Base-by-base conservation (phyloP, 1,284 basidiomycete genomes). In the Neolentinus lepideus region DNA sequence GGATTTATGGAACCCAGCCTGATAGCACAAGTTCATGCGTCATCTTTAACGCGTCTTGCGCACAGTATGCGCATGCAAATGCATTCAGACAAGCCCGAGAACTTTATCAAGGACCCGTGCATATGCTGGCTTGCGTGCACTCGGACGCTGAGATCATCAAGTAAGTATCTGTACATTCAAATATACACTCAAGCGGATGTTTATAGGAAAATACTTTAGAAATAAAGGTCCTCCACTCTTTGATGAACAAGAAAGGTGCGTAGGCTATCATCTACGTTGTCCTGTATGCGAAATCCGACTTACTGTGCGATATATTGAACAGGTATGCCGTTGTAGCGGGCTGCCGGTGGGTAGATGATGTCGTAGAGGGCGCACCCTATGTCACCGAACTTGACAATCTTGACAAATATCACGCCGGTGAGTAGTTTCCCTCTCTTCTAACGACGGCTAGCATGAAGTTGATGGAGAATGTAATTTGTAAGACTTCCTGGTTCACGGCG, bases 401-500 rank as follows among this genome's bases (percentile, higher is more conserved):
- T n/a, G 54, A 56, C 35, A 51, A 58, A 48, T 52, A 63, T 50
- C 45, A 57, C 31, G 59, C 60, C 38, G 61, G 61, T 62, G 26
- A 16, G 57, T 27, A 25, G 9, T 3, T 10, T 50, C 22, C 29
- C 12, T 31, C 29, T 31, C 12, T 31, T 12, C 12, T 12, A 31
- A n/a, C 2, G 33, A 29, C n/a, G 29, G 24, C 16, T 35, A 21
- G 47, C 36, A 33, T 2, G 10, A 25, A 19, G n/a, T 22, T 8
- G 45, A 22, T 12, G 21, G 55, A 14, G 53, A 6, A 27, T 22
- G 47, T 43, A 21, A n/a, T 50, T 50, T 48, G 22, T 47, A 62
- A n/a, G 61, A 63, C 56, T 63, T 57, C 47, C 58, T 63, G 16
- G 60, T 61, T 22, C 61, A 63, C 45, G 61, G 61, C n/a, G 60